Evolutionary conservation across 1,139 yeast genomes (phyloP).

Genomic region (Yamadazyma mexicana): DNA sequence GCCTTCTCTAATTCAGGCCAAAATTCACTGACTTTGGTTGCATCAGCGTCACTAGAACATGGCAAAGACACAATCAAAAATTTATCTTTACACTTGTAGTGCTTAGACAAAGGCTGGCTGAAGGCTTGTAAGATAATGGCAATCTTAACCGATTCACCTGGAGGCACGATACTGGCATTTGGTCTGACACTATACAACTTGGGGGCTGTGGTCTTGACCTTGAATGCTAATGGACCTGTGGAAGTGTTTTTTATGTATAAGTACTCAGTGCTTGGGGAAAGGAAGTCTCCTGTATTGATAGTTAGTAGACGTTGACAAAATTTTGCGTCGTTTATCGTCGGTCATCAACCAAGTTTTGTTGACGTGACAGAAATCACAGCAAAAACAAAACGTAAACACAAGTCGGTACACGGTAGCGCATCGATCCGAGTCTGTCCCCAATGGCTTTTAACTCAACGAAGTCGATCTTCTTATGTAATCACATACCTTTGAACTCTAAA

Average conservation of each 20-base stretch:
- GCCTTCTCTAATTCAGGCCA: conserved; percentile 73
- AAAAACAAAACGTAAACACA: too few species aligned
- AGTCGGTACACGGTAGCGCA: too few species aligned
- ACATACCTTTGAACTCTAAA: conserved; percentile 78
- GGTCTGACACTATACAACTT: conserved; percentile 95
- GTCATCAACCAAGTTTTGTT: background rate
- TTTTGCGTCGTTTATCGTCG: conserved; percentile 1
- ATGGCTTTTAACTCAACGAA: too few species aligned
- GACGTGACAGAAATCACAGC: too few species aligned
- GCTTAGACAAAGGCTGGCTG: conserved; percentile 69
- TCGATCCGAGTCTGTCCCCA: too few species aligned
- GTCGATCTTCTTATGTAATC: too few species aligned
- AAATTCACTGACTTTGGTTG: conserved; percentile 58
- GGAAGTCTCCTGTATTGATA: conserved; percentile 57
- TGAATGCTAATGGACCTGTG: conserved; percentile 71
- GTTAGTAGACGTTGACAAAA: background rate
- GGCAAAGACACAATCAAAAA: conserved; percentile 87
- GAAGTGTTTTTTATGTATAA: conserved; percentile 70
- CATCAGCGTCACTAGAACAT: conserved; percentile 59
- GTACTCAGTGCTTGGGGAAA: conserved; percentile 68
- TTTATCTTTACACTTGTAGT: conserved; percentile 84
- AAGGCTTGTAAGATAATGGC: conserved; percentile 85
- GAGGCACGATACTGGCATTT: conserved; percentile 77
- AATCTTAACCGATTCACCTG: conserved; percentile 73
- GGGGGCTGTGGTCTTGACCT: conserved; percentile 98